Evolutionary conservation across 2,329 filamentous ascomycete genomes (phyloP), one percentile per base, ranked within the genome.

Genomic region (Exophiala sideris): DNA sequence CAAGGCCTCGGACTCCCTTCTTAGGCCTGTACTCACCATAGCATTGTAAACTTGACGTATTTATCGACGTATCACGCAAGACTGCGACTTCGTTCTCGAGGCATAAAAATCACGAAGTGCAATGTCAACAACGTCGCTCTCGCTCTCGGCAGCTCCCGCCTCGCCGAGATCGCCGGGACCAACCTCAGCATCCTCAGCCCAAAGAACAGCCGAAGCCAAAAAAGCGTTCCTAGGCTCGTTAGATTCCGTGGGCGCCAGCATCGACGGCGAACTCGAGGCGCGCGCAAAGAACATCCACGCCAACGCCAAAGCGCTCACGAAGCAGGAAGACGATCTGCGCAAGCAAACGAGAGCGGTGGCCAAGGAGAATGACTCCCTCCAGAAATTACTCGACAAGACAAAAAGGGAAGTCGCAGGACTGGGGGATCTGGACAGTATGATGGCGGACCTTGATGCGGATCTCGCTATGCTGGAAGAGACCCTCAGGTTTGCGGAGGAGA

Each of bases 261-360:
- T 83, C 62, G 78, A 82, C 61, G 66, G 72, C 14, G 75, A 79
- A 44, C 73, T 84, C 46, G 77, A 78, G 57, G 73, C 74, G 45
- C 78, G 81, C 50, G 80, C 80, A 16, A 70, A 73, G 41, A 78
- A 77, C 53, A 73, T 85, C n/a, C 79, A 83, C 66, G 66, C 71
- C 40, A 85, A 85, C 65, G 71, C 76, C 11, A 65, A 70, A 5
- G 76, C 77, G 1, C 77, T 85, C 33, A 67, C 72, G 11, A 77
- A 76, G 60, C 83, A 86, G 63, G 80, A 85, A 63, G 72, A 70
- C 39, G 75, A 80, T 41, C 62, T 83, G 35, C 71, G 68, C 39
- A 76, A 73, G 60, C 69, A 76, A 57, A 82, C 79, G n/a, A 69
- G 69, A 9, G 72, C 71, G 14, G 65, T 84, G 51, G 69, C 71